Evolutionary conservation across 2,329 filamentous ascomycete genomes (phyloP).

Genomic region (Talaromyces sp.): DNA sequence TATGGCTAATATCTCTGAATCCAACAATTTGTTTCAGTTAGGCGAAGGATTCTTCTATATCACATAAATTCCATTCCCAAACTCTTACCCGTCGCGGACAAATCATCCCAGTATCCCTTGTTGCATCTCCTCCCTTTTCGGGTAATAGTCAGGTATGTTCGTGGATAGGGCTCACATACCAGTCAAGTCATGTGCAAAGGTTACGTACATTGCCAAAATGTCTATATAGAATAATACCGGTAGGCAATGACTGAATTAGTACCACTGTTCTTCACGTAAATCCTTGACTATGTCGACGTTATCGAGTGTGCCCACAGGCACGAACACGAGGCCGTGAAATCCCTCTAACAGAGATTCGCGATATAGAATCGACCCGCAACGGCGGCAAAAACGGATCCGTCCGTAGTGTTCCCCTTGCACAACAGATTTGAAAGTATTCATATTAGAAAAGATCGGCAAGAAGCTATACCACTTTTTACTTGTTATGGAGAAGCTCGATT

Average conservation of each 20-base stretch:
- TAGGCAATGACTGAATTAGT: neutral
- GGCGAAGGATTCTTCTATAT: neutral
- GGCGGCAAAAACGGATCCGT: neutral
- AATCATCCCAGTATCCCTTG: neutral
- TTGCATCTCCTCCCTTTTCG: neutral
- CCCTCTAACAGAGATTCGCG: neutral
- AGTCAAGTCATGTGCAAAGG: neutral
- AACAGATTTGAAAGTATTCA: slow-evolving; percentile 2
- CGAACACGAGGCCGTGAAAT: neutral
- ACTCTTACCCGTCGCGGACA: neutral
- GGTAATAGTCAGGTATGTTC: neutral
- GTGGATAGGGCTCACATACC: neutral
- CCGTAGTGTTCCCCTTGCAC: neutral
- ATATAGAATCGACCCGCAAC: neutral
- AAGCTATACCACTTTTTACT: neutral
- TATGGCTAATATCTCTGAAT: neutral
- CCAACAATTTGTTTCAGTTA: neutral
- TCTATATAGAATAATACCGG: too few relatives aligned
- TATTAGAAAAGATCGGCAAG: neutral
- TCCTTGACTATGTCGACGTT: neutral
- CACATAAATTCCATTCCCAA: neutral
- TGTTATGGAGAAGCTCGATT: neutral
- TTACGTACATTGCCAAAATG: too few relatives aligned
- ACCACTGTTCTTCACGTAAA: neutral
- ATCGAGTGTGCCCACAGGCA: slow-evolving; percentile 8